Conservation (phyloP, 1,284 basidiomycete genomes). For the Cryptococcus neoformans region DNA sequence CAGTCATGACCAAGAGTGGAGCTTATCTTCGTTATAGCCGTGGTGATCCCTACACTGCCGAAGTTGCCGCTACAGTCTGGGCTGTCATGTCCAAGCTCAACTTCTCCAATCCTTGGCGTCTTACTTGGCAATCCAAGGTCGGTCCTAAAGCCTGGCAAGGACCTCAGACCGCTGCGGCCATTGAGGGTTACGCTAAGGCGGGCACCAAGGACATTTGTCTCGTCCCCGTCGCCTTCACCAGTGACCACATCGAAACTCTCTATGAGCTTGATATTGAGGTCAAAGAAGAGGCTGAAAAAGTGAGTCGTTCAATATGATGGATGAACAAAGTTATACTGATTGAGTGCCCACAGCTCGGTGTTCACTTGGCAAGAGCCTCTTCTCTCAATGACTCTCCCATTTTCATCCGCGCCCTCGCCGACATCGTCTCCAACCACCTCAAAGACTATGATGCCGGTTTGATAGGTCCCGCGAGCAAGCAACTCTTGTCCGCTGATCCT, state of each 20-base stretch:
- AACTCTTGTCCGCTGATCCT: conserved; percentile 86
- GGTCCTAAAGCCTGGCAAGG: conserved; percentile 99
- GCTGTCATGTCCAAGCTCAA: conserved; percentile 83
- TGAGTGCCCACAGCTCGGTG: conserved; percentile 63
- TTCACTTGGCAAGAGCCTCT: conserved; percentile 85
- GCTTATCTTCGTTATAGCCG: conserved; percentile 62
- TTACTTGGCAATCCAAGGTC: conserved; percentile 98
- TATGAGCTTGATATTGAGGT: conserved; percentile 97
- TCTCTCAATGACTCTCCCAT: conserved; percentile 98
- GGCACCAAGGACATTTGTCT: conserved; percentile 85
- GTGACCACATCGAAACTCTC: conserved; percentile 98
- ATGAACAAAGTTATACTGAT: background rate
- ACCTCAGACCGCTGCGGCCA: conserved; percentile 86
- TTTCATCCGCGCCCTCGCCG: conserved; percentile 93
- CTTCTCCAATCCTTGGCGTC: conserved; percentile 69
- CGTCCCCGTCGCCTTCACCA: conserved; percentile 97
- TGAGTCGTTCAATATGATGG: conserved; percentile 46
- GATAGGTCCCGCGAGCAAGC: conserved; percentile 65
- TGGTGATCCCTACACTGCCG: conserved; percentile 94
- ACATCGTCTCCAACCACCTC: conserved; percentile 83
- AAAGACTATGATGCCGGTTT: conserved; percentile 54
- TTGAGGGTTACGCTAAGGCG: conserved; percentile 87
- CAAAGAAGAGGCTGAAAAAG: conserved; percentile 83
- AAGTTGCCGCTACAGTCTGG: conserved; percentile 90
- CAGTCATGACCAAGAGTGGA: background rate